Evolutionary conservation across 176 grass and related monocot species (phyloP).

Genomic region (Juncus inflexus): DNA sequence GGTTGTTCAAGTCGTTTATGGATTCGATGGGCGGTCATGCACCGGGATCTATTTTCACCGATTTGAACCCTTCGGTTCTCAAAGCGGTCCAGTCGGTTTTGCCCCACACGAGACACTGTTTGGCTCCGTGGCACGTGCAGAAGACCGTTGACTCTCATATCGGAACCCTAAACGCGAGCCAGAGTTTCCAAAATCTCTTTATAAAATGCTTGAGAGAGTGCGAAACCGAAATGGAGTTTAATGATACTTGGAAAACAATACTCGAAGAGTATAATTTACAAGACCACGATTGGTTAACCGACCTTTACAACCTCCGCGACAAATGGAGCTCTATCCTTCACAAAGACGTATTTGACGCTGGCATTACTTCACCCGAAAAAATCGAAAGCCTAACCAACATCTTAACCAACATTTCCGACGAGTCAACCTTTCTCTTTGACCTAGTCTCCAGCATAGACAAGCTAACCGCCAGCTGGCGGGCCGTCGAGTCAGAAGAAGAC

Average conservation of each 20-base stretch:
- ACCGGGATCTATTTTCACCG: conserved; percentile 73
- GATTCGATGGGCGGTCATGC: conserved; percentile 58
- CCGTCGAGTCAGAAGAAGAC: conserved; percentile 55
- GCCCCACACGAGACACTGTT: conserved; percentile 44
- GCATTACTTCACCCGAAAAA: conserved; percentile 42
- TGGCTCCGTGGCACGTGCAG: conserved; percentile 54
- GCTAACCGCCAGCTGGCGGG: conserved; percentile 46
- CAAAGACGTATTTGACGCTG: conserved; percentile 62
- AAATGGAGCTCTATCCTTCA: conserved; percentile 70
- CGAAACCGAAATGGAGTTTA: conserved; percentile 52
- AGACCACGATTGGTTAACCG: conserved; percentile 57
- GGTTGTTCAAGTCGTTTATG: conserved; percentile 71
- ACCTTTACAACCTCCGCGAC: conserved; percentile 59
- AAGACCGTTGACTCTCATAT: conserved; percentile 53
- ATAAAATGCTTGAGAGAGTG: conserved; percentile 66
- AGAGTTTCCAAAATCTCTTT: conserved; percentile 45
- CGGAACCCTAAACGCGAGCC: conserved; percentile 47
- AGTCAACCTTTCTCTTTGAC: conserved; percentile 41
- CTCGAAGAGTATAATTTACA: conserved; percentile 46
- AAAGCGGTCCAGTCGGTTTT: conserved; percentile 62
- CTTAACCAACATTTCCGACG: conserved; percentile 44
- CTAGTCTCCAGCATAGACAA: conserved; percentile 55
- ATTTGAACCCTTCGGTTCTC: conserved; percentile 45
- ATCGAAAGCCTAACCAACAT: conserved; percentile 39
- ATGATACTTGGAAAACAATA: conserved; percentile 64